phyloP scores from a whole-genome alignment of 495 filamentous ascomycete genomes.

The Lasiosphaeris hirsuta region DNA sequence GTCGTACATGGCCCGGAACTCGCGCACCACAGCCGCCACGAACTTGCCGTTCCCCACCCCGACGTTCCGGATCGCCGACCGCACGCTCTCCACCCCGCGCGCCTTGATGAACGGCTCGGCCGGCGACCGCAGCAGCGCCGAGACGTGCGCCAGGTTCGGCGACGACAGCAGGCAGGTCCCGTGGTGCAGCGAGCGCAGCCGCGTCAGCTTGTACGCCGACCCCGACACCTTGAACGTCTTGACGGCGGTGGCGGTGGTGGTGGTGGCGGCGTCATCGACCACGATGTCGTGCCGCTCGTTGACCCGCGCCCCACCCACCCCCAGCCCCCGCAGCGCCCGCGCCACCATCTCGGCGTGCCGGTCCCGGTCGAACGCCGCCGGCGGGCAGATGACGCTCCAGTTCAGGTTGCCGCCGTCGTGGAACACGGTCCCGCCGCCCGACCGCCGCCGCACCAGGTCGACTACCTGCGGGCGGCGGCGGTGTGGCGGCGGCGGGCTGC shows the following conservation, averaged over 20 bases:
- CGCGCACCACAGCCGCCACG: conserved; percentile 43
- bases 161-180: conserved; percentile 80
- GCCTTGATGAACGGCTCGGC: conserved; percentile 72
- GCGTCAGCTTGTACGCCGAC: conserved; percentile 87
- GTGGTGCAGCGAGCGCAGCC: conserved; percentile 77
- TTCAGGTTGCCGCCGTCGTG: conserved; percentile 92
- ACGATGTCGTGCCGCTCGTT: conserved; percentile 95
- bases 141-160: conserved; percentile 63
- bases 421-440: conserved; percentile 89
- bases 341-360: conserved; percentile 90
- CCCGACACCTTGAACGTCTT: conserved; percentile 76
- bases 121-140: conserved; percentile 65
- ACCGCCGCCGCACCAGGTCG: conserved; percentile 73
- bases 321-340: conserved; percentile 61
- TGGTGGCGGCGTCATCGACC: conserved; percentile 43
- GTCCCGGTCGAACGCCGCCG: conserved; percentile 69
- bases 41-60: conserved; percentile 48
- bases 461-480: conserved; percentile 26
- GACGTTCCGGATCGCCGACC: conserved; percentile 79
- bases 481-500: too few relatives aligned
- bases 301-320: conserved; percentile 53
- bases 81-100: conserved; percentile 88
- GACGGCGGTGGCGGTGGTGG: background rate
- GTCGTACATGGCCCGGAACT: conserved; percentile 57
- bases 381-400: conserved; percentile 83